Conservation (phyloP, 2,329 filamentous ascomycete species). For the Trichoderma semiorbis region DNA sequence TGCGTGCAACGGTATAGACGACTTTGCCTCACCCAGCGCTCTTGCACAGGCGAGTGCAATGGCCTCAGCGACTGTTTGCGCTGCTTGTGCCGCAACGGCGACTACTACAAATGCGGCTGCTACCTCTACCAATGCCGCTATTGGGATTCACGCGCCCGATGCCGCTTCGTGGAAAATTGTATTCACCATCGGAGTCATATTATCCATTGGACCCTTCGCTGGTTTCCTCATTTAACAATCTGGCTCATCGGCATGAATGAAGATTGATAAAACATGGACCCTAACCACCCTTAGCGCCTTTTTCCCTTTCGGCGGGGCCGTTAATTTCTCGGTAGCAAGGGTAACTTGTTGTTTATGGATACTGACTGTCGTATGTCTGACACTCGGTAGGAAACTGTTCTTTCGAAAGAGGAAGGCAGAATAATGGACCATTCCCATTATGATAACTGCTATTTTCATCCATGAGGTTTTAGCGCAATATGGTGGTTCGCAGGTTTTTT, state of each 20-base stretch:
- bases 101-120: not conserved
- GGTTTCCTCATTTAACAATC: not conserved
- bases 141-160: not conserved
- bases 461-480: not conserved
- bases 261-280: not conserved
- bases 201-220: no score
- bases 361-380: not conserved
- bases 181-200: not conserved
- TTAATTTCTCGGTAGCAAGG: not conserved
- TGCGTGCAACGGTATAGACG: not conserved
- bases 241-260: not conserved
- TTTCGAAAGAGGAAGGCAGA: constrained; percentile 9
- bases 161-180: no score
- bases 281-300: not conserved
- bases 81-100: not conserved
- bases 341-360: not conserved
- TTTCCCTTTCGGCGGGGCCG: not conserved
- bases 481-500: not conserved
- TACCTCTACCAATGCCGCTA: not conserved
- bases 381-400: not conserved
- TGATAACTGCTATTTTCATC: not conserved
- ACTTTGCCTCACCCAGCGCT: not conserved
- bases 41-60: not conserved
- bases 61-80: not conserved
- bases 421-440: not conserved